These are phyloP conservation scores for Beauveria sp. DNA, from an alignment of 2,329 filamentous ascomycete genomes.

Conservation along the genomic window DNA sequence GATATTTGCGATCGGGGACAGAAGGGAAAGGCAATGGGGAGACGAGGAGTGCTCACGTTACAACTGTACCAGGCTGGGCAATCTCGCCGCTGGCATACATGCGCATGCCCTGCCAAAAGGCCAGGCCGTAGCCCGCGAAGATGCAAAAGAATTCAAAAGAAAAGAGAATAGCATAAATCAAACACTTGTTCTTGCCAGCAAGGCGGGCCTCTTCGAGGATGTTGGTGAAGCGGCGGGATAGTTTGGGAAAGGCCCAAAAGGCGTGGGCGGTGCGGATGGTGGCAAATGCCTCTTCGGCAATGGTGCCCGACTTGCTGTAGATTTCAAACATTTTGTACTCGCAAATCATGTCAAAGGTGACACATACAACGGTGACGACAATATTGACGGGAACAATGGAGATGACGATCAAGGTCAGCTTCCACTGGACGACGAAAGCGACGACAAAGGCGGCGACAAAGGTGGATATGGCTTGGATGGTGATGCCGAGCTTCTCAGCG, in stretches of 20 bases:
- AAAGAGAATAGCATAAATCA: slow-evolving; percentile 36
- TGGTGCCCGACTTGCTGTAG: slow-evolving; percentile 33
- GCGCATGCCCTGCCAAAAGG: slow-evolving; percentile 44
- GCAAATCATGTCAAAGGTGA: slow-evolving; percentile 32
- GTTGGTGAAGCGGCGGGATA: slow-evolving; percentile 33
- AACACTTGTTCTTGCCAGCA: slow-evolving; percentile 36
- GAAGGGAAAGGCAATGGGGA: background rate
- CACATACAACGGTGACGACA: slow-evolving; percentile 29
- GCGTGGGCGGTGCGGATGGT: slow-evolving; percentile 43
- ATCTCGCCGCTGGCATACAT: slow-evolving; percentile 40
- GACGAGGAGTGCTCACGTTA: slow-evolving; percentile 31
- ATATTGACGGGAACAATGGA: slow-evolving; percentile 38
- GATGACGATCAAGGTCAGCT: slow-evolving; percentile 36
- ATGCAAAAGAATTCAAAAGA: slow-evolving; percentile 40
- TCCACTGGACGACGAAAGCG: slow-evolving; percentile 34
- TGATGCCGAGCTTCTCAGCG: slow-evolving; percentile 36
- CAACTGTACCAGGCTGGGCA: slow-evolving; percentile 34
- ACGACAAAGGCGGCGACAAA: slow-evolving; percentile 33
- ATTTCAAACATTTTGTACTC: slow-evolving; percentile 37
- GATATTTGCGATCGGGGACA: too few relatives aligned
- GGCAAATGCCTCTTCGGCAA: slow-evolving; percentile 43
- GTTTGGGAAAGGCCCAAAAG: slow-evolving; percentile 39
- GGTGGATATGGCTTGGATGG: slow-evolving; percentile 32
- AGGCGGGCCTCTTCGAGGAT: slow-evolving; percentile 33
- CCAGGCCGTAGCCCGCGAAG: slow-evolving; percentile 38